Conservation (phyloP, 805 yeast species). For the Zygotorulaspora florentina region DNA sequence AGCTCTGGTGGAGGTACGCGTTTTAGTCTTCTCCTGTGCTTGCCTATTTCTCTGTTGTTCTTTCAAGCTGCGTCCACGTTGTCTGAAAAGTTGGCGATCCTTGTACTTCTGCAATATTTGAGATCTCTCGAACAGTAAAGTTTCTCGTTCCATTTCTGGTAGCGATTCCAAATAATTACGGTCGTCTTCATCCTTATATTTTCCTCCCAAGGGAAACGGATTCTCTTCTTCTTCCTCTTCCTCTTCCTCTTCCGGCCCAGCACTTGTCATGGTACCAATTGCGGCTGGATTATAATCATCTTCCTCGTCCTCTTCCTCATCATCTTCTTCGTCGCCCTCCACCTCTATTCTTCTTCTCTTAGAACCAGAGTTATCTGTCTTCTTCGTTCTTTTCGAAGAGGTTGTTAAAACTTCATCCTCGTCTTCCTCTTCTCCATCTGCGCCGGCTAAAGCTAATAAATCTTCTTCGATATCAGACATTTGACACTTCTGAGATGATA, state of each 20-base stretch:
- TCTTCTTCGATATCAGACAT: slow-evolving; percentile 94
- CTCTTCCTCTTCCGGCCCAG: slow-evolving; percentile 36
- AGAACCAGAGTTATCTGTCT: slow-evolving; percentile 33
- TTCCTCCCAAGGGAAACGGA: slow-evolving; percentile 93
- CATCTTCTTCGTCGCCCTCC: slow-evolving; percentile 32
- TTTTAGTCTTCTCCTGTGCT: slow-evolving; percentile 25
- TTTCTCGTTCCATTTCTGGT: slow-evolving; percentile 93
- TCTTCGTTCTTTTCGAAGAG: slow-evolving; percentile 25
- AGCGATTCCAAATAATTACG: slow-evolving; percentile 56
- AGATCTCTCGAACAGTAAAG: slow-evolving; percentile 83
- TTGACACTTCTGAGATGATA: not conserved
- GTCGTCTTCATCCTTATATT: slow-evolving; percentile 80
- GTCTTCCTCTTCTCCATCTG: slow-evolving; percentile 45
- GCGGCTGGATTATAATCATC: slow-evolving; percentile 40
- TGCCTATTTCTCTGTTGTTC: slow-evolving; percentile 27
- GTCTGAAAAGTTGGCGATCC: slow-evolving; percentile 77
- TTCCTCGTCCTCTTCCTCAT: slow-evolving; percentile 40
- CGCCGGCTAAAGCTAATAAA: slow-evolving; percentile 91
- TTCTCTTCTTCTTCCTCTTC: slow-evolving; percentile 44
- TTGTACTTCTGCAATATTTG: slow-evolving; percentile 86
- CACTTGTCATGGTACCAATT: slow-evolving; percentile 23
- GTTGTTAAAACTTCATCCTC: slow-evolving; percentile 34
- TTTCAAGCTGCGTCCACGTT: slow-evolving; percentile 59
- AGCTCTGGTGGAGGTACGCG: slow-evolving; percentile 33
- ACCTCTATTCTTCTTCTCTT: slow-evolving; percentile 34